phyloP scores from a whole-genome alignment of 306 rosid species.

The Gynostemma pentaphyllum region DNA sequence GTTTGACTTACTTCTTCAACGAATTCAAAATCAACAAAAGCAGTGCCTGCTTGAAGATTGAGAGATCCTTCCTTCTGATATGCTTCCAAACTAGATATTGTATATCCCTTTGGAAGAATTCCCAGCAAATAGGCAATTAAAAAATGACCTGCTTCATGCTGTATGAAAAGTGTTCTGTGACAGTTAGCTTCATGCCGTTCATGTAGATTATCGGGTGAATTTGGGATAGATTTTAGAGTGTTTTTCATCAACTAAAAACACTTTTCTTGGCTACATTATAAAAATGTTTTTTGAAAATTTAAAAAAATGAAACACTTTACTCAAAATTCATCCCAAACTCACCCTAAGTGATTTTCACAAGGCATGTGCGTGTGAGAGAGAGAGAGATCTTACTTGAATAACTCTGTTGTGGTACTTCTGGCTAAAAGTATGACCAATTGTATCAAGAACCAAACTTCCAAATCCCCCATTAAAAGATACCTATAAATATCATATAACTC shows the following conservation, averaged over 20 bases:
- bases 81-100: conserved; percentile 73
- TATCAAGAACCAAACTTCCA: conserved; percentile 70
- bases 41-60: conserved; percentile 93
- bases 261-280: too few species aligned
- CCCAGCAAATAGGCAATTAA: conserved; percentile 81
- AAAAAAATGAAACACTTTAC: too few species aligned
- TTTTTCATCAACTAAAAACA: too few species aligned
- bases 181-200: neutral
- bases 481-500: conserved; percentile 17
- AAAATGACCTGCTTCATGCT: conserved; percentile 99
- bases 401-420: conserved; percentile 82
- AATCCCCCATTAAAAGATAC: conserved; percentile 74
- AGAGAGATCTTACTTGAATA: conserved; percentile 52
- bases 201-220: too few species aligned
- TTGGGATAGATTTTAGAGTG: too few species aligned
- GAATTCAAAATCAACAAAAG: conserved; percentile 85
- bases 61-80: conserved; percentile 78
- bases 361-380: neutral
- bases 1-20: conserved; percentile 57
- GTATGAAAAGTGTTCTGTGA: conserved; percentile 17
- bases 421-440: conserved; percentile 74
- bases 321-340: too few species aligned
- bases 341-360: too few species aligned
- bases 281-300: too few species aligned
- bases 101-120: conserved; percentile 73